Conservation (phyloP, 2,329 filamentous ascomycete species). For the Monilinia fructicola region DNA sequence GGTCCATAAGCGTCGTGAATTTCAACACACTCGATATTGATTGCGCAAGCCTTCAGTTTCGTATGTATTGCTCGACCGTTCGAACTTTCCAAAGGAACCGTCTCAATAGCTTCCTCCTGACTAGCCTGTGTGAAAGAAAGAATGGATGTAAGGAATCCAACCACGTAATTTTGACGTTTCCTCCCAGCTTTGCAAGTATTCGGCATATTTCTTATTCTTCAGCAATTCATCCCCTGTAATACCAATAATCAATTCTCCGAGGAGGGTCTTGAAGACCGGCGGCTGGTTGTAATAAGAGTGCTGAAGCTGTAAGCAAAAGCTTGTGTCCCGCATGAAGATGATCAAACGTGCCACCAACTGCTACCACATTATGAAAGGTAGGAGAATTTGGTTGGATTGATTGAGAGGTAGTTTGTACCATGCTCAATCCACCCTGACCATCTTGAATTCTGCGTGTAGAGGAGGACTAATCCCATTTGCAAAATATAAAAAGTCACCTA, state of each 20-base stretch:
- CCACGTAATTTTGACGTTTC: conserved; percentile 64
- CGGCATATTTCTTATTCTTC: conserved; percentile 83
- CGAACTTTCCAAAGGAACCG: conserved; percentile 27
- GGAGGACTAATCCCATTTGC: conserved; percentile 50
- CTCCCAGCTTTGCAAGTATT: conserved; percentile 78
- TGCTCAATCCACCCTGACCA: conserved; percentile 54
- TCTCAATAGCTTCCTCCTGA: conserved; percentile 42
- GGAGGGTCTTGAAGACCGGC: conserved; percentile 41
- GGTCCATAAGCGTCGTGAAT: conserved; percentile 89
- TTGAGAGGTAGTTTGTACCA: conserved; percentile 41
- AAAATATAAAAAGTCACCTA: conserved; percentile 50
- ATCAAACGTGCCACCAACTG: conserved; percentile 92
- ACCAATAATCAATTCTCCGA: conserved; percentile 70
- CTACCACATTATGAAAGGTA: conserved; percentile 59
- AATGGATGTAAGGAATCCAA: conserved; percentile 70
- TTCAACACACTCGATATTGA: conserved; percentile 75
- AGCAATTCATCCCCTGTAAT: conserved; percentile 87
- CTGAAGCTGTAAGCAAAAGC: conserved; percentile 85
- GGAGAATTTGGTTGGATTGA: conserved; percentile 25
- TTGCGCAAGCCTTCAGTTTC: conserved; percentile 55
- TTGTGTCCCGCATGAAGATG: conserved; percentile 96
- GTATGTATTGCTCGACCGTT: conserved; percentile 57
- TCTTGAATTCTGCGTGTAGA: conserved; percentile 51
- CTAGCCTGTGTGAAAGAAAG: conserved; percentile 46
- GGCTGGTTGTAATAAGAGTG: conserved; percentile 63